Conservation (phyloP, 176 grass and related monocot species). For the Tillandsia fasciculata region DNA sequence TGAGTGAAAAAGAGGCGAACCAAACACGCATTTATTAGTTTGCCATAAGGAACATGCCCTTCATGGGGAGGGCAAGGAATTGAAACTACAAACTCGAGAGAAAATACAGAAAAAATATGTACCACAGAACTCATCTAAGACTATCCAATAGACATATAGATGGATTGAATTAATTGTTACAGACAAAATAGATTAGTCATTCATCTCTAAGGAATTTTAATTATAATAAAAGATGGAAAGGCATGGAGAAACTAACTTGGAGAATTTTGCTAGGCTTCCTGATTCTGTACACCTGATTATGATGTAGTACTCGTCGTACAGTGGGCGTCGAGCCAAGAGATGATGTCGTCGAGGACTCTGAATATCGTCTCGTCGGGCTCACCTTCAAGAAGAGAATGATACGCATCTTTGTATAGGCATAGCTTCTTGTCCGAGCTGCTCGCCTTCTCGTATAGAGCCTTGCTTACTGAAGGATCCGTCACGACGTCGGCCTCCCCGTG, state of each 20-base stretch:
- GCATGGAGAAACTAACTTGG: background rate
- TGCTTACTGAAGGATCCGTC: conserved; percentile 81
- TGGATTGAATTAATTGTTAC: too few relatives aligned
- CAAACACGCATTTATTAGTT: too few relatives aligned
- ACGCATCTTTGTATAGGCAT: conserved; percentile 62
- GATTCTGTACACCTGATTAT: conserved; percentile 13
- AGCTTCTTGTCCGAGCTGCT: conserved; percentile 78
- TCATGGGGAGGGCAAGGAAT: too few relatives aligned
- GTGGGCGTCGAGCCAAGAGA: conserved; percentile 72
- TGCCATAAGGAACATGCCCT: too few relatives aligned
- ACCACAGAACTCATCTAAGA: too few relatives aligned
- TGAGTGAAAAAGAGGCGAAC: too few relatives aligned
- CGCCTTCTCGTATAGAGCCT: conserved; percentile 80
- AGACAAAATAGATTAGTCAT: too few relatives aligned
- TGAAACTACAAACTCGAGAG: too few relatives aligned
- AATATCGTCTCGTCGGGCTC: conserved; percentile 82
- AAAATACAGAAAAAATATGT: too few relatives aligned
- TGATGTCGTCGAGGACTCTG: conserved; percentile 68
- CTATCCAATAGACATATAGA: too few relatives aligned
- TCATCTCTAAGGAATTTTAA: too few relatives aligned
- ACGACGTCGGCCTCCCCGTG: conserved; percentile 78
- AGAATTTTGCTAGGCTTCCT: background rate
- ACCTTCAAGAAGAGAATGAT: conserved; percentile 73
- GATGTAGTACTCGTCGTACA: conserved; percentile 25
- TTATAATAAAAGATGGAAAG: background rate